Base-by-base conservation (phyloP, 371 early-diverging fungal species). In the Syncephalastrum sp. region DNA sequence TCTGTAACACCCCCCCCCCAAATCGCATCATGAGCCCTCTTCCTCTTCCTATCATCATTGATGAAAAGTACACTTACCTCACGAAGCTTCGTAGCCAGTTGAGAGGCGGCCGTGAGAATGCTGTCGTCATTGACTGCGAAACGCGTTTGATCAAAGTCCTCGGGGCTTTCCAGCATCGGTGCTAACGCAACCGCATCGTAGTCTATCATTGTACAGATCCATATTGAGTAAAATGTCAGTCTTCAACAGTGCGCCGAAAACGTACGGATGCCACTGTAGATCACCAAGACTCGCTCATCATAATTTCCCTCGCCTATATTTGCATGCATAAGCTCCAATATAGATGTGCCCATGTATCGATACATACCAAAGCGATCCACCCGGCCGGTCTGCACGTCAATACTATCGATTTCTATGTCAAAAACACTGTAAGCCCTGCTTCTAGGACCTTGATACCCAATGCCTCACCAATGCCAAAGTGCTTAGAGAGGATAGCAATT, bases 241-340 rank as follows among this genome's bases (percentile, higher is more conserved):
- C 27, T 27, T 27, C 27, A 27, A 16, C 24, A 15, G 3, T 24
- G 17, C 7, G 27, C 10, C 13, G 8, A 23, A 5, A 3, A 70
- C 80, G 70, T 81, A 82, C 85, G 85, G 41, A 85, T 85, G 4
- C 85, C 85, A 33, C 79, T 82, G 51, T 85, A 85, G 42, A 85
- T 69, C 48, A 85, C 63, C 6, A 85, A 50, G 1, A 74, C 77
- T 17, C 80, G 67, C 38, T 81, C 80, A 24, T 53, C 56, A 49
- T 72, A 79, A 7, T 60, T 52, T 14, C 81, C 82, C 59, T 82
- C 83, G 10, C 84, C 83, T 82, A 57, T 16, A 38, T 25, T 17
- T 13, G 16, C 23, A 10, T 33, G 2, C 38, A 10, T 33, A 10
- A 41, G 19, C 49, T 14, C 29, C 47, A 17, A 53, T 17, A 47